A percentile compares a stretch with the other conserved stretches of the same genome.
These are phyloP conservation scores for Camillea tinctor DNA, from an alignment of 2,329 filamentous ascomycete species.

Conservation along the genomic window DNA sequence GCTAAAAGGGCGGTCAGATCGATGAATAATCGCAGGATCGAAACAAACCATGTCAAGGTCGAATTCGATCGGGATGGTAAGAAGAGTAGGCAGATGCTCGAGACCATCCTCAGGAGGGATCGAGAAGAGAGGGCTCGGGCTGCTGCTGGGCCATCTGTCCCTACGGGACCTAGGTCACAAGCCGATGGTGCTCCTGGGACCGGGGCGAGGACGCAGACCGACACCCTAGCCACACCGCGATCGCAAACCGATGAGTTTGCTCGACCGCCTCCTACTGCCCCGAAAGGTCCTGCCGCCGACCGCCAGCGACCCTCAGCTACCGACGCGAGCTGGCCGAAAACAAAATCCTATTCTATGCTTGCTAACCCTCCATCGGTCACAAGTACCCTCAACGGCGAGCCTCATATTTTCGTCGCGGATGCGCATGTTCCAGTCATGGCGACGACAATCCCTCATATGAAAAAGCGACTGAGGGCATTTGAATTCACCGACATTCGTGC, in stretches of 20 bases:
- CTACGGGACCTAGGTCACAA: constrained; percentile 32
- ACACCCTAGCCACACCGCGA: constrained; percentile 18
- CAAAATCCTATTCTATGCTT: constrained; percentile 47
- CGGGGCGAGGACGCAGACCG: constrained; percentile 5
- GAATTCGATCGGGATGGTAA: constrained; percentile 87
- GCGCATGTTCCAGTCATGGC: constrained; percentile 82
- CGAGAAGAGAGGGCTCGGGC: constrained; percentile 54
- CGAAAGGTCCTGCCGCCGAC: constrained; percentile 74
- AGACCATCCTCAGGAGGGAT: constrained; percentile 68
- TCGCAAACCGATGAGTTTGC: constrained; percentile 45
- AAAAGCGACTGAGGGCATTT: constrained; percentile 83
- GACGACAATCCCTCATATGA: constrained; percentile 84
- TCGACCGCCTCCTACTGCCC: constrained; percentile 77
- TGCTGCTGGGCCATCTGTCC: constrained; percentile 22
- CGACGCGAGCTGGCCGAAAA: constrained; percentile 40
- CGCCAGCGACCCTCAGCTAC: constrained; percentile 37
- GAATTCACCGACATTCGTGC: constrained; percentile 77
- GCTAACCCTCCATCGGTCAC: constrained; percentile 68
- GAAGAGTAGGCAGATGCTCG: constrained; percentile 75
- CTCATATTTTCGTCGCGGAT: constrained; percentile 88
- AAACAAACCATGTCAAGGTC: constrained; percentile 73
- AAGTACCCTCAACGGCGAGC: constrained; percentile 69
- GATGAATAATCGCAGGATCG: constrained; percentile 77
- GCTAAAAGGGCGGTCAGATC: constrained; percentile 77
- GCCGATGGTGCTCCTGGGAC: constrained; percentile 13